Conservation (phyloP, 2,329 filamentous ascomycete species). For the Stachybotrys chartarum region DNA sequence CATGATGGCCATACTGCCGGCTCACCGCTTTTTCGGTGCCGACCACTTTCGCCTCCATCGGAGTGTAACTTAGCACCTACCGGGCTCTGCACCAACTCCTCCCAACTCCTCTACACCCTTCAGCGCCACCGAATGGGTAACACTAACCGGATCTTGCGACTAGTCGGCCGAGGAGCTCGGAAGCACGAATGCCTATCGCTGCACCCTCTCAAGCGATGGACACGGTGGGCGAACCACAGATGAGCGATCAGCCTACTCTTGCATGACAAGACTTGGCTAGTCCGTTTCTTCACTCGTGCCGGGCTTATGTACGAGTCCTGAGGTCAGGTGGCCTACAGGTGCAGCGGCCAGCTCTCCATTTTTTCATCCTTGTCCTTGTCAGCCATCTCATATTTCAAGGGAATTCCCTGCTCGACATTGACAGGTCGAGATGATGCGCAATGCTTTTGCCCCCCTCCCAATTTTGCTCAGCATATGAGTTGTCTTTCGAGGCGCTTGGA, state of each 20-base stretch:
- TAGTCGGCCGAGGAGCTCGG: not conserved
- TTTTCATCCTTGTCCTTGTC: not conserved
- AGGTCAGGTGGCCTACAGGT: not conserved
- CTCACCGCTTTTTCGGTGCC: slow-evolving; percentile 1
- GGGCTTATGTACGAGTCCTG: not conserved
- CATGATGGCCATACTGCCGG: not conserved
- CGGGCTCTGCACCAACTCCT: not conserved
- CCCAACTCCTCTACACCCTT: not conserved
- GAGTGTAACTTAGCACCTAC: no score
- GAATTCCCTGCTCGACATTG: not conserved
- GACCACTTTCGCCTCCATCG: not conserved
- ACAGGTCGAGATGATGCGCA: not conserved
- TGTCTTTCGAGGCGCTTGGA: not conserved
- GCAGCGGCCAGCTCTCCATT: not conserved
- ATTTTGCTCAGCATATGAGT: not conserved
- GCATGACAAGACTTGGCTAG: not conserved
- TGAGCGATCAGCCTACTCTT: not conserved
- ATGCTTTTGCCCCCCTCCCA: not conserved
- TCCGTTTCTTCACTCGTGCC: not conserved
- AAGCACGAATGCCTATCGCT: not conserved
- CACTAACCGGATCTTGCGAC: not conserved
- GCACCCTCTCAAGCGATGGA: not conserved
- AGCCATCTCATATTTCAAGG: not conserved
- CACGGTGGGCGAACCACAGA: not conserved
- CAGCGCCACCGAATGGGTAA: not conserved